Evolutionary conservation across 2,329 filamentous ascomycete genomes (phyloP).

Genomic region (Sordariomycetes sp.): DNA sequence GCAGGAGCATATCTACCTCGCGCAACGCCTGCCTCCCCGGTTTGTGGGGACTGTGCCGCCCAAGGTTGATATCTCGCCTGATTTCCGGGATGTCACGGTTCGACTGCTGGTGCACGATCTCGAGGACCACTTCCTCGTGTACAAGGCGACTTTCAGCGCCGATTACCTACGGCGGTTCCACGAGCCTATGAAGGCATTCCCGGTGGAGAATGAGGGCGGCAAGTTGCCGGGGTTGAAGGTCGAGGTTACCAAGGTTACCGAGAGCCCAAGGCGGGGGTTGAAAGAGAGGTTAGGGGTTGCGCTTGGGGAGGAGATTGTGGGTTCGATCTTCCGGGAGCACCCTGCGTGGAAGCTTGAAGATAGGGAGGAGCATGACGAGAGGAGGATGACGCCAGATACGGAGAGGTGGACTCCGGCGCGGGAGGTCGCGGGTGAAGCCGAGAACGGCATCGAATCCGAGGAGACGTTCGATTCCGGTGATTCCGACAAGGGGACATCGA

Average conservation of each 20-base stretch:
- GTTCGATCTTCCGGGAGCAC: conserved; percentile 20
- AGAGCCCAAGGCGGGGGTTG: conserved; percentile 41
- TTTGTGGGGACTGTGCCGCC: conserved; percentile 9
- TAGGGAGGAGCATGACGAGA: neutral
- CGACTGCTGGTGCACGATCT: conserved; percentile 35
- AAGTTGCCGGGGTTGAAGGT: conserved; percentile 24
- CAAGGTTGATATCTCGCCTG: conserved; percentile 8
- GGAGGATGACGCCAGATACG: neutral
- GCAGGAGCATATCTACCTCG: conserved; percentile 36
- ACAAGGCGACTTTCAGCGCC: conserved; percentile 32
- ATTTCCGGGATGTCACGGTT: conserved; percentile 33
- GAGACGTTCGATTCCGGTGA: neutral
- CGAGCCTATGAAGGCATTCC: conserved; percentile 16
- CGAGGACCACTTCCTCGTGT: conserved; percentile 36
- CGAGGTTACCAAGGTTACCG: conserved; percentile 31
- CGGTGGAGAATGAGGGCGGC: conserved; percentile 7
- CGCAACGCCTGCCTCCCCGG: conserved; percentile 7
- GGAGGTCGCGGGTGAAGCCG: neutral
- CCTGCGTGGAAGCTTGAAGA: conserved; percentile 8
- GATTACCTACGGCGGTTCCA: conserved; percentile 37
- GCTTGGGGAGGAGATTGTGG: conserved; percentile 35
- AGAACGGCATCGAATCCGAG: neutral
- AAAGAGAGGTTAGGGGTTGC: conserved; percentile 40
- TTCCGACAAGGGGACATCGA: neutral
- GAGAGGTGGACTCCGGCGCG: neutral